Conservation (phyloP, 2,329 filamentous ascomycete species). For the Fusarium sp. region DNA sequence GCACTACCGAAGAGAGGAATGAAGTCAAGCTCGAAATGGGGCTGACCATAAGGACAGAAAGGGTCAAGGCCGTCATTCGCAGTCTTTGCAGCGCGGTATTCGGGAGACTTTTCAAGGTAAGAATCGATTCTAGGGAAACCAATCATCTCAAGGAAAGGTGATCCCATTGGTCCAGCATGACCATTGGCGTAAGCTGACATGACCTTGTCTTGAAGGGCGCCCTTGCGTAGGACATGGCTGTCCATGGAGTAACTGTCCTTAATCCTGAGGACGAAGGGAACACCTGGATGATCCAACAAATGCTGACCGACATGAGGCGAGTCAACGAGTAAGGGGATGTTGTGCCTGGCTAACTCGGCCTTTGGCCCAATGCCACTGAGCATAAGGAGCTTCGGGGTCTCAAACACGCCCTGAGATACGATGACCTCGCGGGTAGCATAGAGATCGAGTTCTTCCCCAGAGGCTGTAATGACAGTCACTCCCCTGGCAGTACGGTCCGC, state of each 20-base stretch:
- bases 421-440: slow-evolving; percentile 58
- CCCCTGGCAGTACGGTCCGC: slow-evolving; percentile 47
- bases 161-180: slow-evolving; percentile 50
- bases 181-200: slow-evolving; percentile 41
- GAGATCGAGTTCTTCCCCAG: slow-evolving; percentile 51
- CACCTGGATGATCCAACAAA: slow-evolving; percentile 62
- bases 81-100: slow-evolving; percentile 54
- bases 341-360: slow-evolving; percentile 58
- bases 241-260: slow-evolving; percentile 53
- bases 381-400: slow-evolving; percentile 71
- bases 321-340: slow-evolving; percentile 58
- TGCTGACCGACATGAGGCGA: slow-evolving; percentile 70
- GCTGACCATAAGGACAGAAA: slow-evolving; percentile 64
- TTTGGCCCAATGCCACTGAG: slow-evolving; percentile 68
- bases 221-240: slow-evolving; percentile 50
- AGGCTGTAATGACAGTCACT: slow-evolving; percentile 54
- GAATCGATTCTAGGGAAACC: slow-evolving; percentile 66
- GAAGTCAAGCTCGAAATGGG: slow-evolving; percentile 71
- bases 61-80: slow-evolving; percentile 58
- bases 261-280: slow-evolving; percentile 32
- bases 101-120: slow-evolving; percentile 55
- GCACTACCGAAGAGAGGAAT: slow-evolving; percentile 62
- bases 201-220: background rate
- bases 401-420: slow-evolving; percentile 63
- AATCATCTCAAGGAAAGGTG: slow-evolving; percentile 58